phyloP scores from a whole-genome alignment of 495 filamentous ascomycete genomes.

The Rostrohypoxylon terebratum region DNA sequence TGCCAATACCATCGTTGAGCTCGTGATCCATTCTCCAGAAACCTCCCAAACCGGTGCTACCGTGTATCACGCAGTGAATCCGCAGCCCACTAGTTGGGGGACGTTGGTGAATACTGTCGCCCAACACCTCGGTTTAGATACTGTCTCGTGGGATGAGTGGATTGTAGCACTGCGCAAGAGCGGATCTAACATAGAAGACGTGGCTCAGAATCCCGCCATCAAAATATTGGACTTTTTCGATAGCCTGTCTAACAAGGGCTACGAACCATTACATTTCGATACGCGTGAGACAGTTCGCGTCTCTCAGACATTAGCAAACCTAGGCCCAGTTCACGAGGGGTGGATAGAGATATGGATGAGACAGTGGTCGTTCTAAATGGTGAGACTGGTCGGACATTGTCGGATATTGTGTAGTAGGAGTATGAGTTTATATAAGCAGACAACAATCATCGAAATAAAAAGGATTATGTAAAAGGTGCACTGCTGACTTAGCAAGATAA shows the following conservation, averaged over 20 bases:
- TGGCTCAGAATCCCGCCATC: slow-evolving; percentile 52
- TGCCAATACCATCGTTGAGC: slow-evolving; percentile 48
- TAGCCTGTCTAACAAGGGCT: background rate
- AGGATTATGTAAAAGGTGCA: no score
- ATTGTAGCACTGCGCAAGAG: slow-evolving; percentile 51
- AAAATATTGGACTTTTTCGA: slow-evolving; percentile 52
- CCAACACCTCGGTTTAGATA: slow-evolving; percentile 36
- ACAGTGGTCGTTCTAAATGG: slow-evolving; percentile 21
- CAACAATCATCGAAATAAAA: no score
- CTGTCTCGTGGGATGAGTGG: slow-evolving; percentile 50
- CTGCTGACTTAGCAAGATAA: no score
- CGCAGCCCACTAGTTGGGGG: slow-evolving; percentile 49
- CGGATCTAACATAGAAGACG: slow-evolving; percentile 43
- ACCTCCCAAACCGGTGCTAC: slow-evolving; percentile 34
- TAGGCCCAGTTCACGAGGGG: slow-evolving; percentile 12
- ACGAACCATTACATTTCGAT: background rate
- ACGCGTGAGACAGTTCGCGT: background rate
- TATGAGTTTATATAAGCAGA: no score
- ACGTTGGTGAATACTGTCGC: slow-evolving; percentile 45
- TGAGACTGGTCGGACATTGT: background rate
- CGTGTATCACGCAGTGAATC: slow-evolving; percentile 59
- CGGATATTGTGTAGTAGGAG: background rate
- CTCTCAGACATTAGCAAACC: slow-evolving; percentile 4
- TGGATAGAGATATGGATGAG: slow-evolving; percentile 31
- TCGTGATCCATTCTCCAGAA: slow-evolving; percentile 11